phyloP scores from a whole-genome alignment of 495 filamentous ascomycete species.

The Hypoxylon intermedium region DNA sequence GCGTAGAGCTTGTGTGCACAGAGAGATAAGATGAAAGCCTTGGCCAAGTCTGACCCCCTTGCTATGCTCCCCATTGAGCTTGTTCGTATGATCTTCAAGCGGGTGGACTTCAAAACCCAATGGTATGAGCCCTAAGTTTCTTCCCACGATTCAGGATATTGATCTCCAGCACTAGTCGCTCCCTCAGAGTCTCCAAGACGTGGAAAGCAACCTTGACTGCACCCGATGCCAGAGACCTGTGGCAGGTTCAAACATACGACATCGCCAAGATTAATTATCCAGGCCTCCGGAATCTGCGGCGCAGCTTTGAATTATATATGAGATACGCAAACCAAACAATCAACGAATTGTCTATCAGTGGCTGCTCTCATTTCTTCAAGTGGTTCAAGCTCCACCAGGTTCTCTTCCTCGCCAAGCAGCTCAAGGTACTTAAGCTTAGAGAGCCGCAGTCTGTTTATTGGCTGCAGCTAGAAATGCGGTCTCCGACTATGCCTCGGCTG shows the following conservation, averaged over 20 bases:
- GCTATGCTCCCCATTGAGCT: slow-evolving; percentile 58
- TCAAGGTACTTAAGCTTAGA: slow-evolving; percentile 25
- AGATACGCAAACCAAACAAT: slow-evolving; percentile 24
- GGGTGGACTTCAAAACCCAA: slow-evolving; percentile 56
- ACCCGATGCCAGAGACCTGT: slow-evolving; percentile 11
- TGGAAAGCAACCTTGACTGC: slow-evolving; percentile 32
- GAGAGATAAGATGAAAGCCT: slow-evolving; percentile 23
- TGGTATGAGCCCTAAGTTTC: too few species aligned
- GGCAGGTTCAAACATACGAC: slow-evolving; percentile 29
- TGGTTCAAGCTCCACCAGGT: neutral
- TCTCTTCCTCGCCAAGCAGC: neutral
- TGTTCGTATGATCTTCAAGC: slow-evolving; percentile 51
- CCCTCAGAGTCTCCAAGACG: slow-evolving; percentile 33
- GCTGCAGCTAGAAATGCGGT: neutral
- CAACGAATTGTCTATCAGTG: slow-evolving; percentile 21
- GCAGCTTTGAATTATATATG: slow-evolving; percentile 11
- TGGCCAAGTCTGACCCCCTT: slow-evolving; percentile 53
- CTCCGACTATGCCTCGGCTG: slow-evolving; percentile 6
- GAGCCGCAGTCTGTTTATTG: neutral
- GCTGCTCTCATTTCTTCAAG: slow-evolving; percentile 4
- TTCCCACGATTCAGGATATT: too few species aligned
- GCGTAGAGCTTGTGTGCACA: slow-evolving; percentile 17
- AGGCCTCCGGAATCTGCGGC: neutral
- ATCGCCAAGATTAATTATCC: neutral
- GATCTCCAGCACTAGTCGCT: slow-evolving; percentile 33